phyloP scores from a whole-genome alignment of 1,139 yeast species.

The Debaryomycetaceae sp. region DNA sequence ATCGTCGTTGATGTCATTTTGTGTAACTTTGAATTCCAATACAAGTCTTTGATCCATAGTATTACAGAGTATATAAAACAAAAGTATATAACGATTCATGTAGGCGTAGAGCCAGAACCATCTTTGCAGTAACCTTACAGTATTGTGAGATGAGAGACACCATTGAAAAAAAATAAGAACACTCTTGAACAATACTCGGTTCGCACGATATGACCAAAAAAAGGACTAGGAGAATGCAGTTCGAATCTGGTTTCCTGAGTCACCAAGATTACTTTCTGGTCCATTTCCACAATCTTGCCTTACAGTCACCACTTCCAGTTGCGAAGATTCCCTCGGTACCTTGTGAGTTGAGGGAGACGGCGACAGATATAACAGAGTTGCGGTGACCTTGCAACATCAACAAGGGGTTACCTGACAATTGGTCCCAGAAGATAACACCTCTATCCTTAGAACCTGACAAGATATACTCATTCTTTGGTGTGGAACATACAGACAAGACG shows the following conservation, averaged over 20 bases:
- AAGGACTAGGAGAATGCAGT: background rate
- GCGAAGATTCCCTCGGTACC: slow-evolving; percentile 82
- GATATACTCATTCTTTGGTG: slow-evolving; percentile 90
- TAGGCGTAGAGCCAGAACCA: background rate
- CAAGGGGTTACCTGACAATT: slow-evolving; percentile 85
- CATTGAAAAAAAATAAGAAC: background rate
- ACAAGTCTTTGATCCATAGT: background rate
- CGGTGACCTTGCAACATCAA: slow-evolving; percentile 96
- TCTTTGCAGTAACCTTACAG: background rate
- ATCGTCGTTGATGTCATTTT: background rate
- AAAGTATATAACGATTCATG: background rate
- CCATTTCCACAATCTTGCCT: slow-evolving; percentile 95
- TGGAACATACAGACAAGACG: slow-evolving; percentile 89
- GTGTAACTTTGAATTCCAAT: background rate
- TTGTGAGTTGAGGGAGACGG: slow-evolving; percentile 75
- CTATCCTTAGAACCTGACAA: slow-evolving; percentile 96
- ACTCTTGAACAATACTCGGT: background rate
- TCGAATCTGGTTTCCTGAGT: background rate
- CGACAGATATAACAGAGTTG: slow-evolving; percentile 92
- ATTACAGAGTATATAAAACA: background rate
- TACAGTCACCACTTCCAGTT: slow-evolving; percentile 97
- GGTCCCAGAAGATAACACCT: slow-evolving; percentile 97
- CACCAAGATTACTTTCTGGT: slow-evolving; percentile 18
- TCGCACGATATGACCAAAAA: no score
- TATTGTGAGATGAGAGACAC: no score